Base-by-base conservation (phyloP, 805 yeast genomes). In the Kurtzmaniella fragi region DNA sequence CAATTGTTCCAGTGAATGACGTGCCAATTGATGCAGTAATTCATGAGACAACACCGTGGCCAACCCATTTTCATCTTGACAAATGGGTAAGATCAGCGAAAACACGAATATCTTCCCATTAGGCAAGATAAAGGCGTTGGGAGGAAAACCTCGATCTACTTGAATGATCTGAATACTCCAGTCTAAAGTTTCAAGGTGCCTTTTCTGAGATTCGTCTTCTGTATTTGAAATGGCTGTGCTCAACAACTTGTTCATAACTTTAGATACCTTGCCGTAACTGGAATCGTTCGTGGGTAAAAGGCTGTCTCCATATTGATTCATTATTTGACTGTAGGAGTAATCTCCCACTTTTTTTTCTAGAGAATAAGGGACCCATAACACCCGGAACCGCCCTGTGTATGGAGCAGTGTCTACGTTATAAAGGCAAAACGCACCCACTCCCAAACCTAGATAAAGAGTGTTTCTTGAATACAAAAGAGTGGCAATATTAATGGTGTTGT, bases 21-120 rank as follows among this genome's bases (percentile, higher is more conserved):
- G 80, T 7, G 96, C 96, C 47, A 93, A 68, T 58, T 89, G 95
- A 64, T 93, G 99, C 0, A 96, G 90, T 40, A 90, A 76, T 53
- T 93, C 99, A 57, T 93, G 99, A 0, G 95, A 70, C 34, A 93
- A 65, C 2, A 93, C 96, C 0, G 98, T 89, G n/a, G 98, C 98
- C 33, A 93, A 62, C 2, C 96, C 97, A 56, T 88, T 95, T 38
- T 88, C 95, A 53, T 85, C 80, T 17, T 67, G 64, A 57, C 95
- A 82, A 25, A 93, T 77, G 1, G 85, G 84, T 34, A 93, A 56
- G 31, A 93, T 86, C 8, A 85, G 77, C 34, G 82, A 71, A 54
- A 85, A 87, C 14, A 93, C 89, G 62, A 93, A 93, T 32, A 93
- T 95, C 59, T 90, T 90, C 5, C 99, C 99, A 44, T 93, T 91